Evolutionary conservation across 169 alveolate species (phyloP).

Genomic region (Perkinsus olseni): DNA sequence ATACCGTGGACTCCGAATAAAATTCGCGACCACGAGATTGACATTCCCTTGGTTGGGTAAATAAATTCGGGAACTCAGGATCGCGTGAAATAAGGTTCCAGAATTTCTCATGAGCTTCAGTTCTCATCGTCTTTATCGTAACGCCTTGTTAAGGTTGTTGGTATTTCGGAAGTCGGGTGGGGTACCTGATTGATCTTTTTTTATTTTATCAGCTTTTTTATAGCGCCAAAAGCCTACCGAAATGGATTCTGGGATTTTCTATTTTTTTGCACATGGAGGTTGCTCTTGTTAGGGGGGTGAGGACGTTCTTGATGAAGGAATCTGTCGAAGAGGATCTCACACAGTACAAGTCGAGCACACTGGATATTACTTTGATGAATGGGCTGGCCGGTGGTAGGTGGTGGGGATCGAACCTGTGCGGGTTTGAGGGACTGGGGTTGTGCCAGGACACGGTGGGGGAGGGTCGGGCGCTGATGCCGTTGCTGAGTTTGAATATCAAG

Average conservation of each 20-base stretch:
- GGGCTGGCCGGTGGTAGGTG: neutral
- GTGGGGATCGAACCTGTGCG: slow-evolving; percentile 2
- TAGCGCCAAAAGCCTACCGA: no score
- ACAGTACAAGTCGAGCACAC: neutral
- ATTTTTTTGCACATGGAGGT: neutral
- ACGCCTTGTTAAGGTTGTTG: no score
- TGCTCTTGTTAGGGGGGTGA: neutral
- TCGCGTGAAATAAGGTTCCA: no score
- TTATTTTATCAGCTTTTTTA: no score
- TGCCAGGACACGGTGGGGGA: neutral
- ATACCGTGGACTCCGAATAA: no score
- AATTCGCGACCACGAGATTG: neutral
- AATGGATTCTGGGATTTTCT: neutral
- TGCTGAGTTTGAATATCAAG: neutral
- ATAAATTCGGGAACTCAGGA: no score
- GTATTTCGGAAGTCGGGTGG: no score
- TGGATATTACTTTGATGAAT: neutral
- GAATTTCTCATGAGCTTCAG: no score
- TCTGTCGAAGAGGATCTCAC: neutral
- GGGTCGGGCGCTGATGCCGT: neutral
- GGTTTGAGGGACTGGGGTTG: neutral
- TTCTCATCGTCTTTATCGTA: no score
- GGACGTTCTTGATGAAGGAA: neutral
- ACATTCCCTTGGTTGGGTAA: neutral
- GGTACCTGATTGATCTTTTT: no score